Base-by-base conservation (phyloP, 495 filamentous ascomycete species). In the Acidiella bohemica region DNA sequence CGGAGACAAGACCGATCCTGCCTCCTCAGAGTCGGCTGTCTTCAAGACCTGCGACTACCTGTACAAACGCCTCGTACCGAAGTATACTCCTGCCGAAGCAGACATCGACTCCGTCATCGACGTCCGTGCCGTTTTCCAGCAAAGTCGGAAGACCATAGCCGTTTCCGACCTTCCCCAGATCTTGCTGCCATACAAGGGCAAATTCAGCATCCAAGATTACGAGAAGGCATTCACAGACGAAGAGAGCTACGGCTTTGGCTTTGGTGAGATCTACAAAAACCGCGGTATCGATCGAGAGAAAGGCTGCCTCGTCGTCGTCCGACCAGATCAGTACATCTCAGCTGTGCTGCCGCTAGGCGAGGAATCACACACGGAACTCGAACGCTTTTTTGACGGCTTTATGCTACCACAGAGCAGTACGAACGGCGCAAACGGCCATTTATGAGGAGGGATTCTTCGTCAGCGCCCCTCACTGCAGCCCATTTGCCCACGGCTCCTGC, bases 281-380 rank as follows among this genome's bases (percentile, higher is more conserved):
- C 80, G 73, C 37, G 81, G 76, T 0, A 68, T 85, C 8, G 65
- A 80, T 52, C 53, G 49, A 19, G 62, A 68, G 34, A 58, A 54
- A n/a, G 80, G 81, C 0, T 75, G 72, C 38, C 49, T 81, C 7
- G 73, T 80, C 7, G 64, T 78, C 22, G 51, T 68, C 0, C 53
- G 78, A 20, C 80, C 80, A 0, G 80, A 84, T 64, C 72, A 75
- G 46, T 77, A 84, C 60, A 64, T 82, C 28, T 70, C 34, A 19
- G 42, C 38, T 31, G 43, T 51, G 3, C 13, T 46, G 34, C 48
- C 48, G 29, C 26, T 51, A 29, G 29, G 23, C 22, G 34, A 43
- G 32, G 26, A 27, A 16, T 42, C 23, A 4, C 13, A 24, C 4
- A 35, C 19, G 21, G 36, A 29, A 33, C 22, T 47, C 26, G 39